A percentile compares a stretch with the other conserved stretches of the same genome.
These are phyloP conservation scores for Syzygium aromaticum DNA, from an alignment of 345 rosid species.

Conservation along the genomic window DNA sequence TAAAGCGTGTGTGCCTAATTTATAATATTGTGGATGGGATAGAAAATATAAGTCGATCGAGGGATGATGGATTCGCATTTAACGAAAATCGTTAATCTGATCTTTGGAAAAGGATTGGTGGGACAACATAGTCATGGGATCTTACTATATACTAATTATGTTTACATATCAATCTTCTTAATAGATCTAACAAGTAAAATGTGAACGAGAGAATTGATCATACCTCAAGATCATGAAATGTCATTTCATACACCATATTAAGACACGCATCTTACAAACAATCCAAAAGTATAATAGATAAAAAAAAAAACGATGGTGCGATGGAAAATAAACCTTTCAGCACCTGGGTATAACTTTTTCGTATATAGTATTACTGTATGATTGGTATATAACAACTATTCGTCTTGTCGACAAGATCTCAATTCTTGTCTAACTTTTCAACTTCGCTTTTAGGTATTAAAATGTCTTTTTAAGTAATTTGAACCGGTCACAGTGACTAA, in stretches of 20 bases:
- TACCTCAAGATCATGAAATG: not conserved
- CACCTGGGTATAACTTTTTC: not conserved
- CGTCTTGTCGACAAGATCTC: accelerated
- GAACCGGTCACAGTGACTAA: accelerated
- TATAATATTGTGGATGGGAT: too few species aligned
- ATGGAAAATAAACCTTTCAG: not conserved
- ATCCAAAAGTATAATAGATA: accelerated
- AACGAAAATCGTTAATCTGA: too few species aligned
- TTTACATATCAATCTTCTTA: too few species aligned
- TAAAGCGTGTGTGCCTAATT: too few species aligned
- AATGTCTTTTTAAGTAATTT: too few species aligned
- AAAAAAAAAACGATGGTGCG: not conserved
- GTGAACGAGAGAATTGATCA: not conserved
- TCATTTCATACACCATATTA: not conserved
- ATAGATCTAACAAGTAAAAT: too few species aligned
- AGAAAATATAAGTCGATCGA: too few species aligned
- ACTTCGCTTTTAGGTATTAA: not conserved
- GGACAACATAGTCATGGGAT: too few species aligned
- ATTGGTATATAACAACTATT: accelerated
- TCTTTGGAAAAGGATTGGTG: too few species aligned
- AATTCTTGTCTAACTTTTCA: not conserved
- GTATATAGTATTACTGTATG: too few species aligned
- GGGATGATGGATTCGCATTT: too few species aligned
- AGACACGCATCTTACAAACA: not conserved
- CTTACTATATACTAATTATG: too few species aligned